A percentile compares a stretch with the other conserved stretches of the same genome.
phyloP scores from a whole-genome alignment of 2,329 filamentous ascomycete genomes.

The Cercospora sp. region DNA sequence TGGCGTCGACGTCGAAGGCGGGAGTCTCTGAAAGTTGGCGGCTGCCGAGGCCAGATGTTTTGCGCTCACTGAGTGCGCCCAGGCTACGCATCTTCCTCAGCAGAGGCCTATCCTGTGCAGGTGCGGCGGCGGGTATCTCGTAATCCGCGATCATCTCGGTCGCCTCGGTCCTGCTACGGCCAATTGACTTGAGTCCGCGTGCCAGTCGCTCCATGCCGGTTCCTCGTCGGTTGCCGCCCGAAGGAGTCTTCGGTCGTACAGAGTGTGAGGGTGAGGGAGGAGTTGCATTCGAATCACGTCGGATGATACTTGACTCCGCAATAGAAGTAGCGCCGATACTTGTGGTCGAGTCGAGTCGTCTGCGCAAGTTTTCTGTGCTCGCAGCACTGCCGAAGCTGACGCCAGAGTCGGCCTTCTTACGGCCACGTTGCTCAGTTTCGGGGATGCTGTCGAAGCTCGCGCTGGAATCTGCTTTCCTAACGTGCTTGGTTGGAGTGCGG shows the following conservation, averaged over 20 bases:
- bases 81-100: slow-evolving; percentile 43
- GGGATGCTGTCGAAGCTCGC: slow-evolving; percentile 56
- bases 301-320: slow-evolving; percentile 25
- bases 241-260: slow-evolving; percentile 39
- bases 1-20: slow-evolving; percentile 27
- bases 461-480: slow-evolving; percentile 64
- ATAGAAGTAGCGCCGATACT: slow-evolving; percentile 52
- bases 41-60: slow-evolving; percentile 21
- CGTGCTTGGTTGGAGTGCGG: slow-evolving; percentile 40
- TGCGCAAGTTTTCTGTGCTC: slow-evolving; percentile 11
- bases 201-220: slow-evolving; percentile 62
- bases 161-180: slow-evolving; percentile 55
- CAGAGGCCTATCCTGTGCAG: slow-evolving; percentile 20
- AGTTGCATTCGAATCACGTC: slow-evolving; percentile 26
- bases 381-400: slow-evolving; percentile 12
- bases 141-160: slow-evolving; percentile 45
- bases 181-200: slow-evolving; percentile 60
- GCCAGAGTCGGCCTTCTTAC: slow-evolving; percentile 13
- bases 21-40: slow-evolving; percentile 24
- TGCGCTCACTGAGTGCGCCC: slow-evolving; percentile 36
- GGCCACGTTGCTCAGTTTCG: slow-evolving; percentile 19
- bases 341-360: slow-evolving; percentile 53
- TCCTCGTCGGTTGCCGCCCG: slow-evolving; percentile 38
- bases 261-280: slow-evolving; percentile 29
- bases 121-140: slow-evolving; percentile 6